Evolutionary conservation across 768 basidiomycete genomes (phyloP).

Genomic region (Tricholoma saponaceum): DNA sequence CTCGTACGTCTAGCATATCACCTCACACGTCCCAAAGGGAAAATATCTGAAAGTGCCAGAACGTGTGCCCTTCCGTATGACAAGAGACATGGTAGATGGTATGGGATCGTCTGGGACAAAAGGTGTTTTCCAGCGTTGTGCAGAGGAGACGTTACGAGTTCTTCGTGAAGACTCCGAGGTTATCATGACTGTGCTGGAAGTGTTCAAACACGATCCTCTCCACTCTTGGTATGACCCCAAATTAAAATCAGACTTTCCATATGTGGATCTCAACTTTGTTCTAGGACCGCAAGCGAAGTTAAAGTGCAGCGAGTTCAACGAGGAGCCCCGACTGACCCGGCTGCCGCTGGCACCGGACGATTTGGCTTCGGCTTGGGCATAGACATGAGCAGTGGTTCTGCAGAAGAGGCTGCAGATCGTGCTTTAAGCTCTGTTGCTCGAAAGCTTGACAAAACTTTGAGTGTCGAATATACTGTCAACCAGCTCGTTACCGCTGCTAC

Average conservation of each 20-base stretch:
- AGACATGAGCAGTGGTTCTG: slow-evolving; percentile 60
- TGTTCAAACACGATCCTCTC: slow-evolving; percentile 95
- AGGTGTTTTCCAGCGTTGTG: slow-evolving; percentile 93
- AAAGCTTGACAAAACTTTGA: slow-evolving; percentile 82
- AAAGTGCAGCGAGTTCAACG: slow-evolving; percentile 67
- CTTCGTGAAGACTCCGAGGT: slow-evolving; percentile 80
- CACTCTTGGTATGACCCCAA: slow-evolving; percentile 70
- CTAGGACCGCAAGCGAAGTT: slow-evolving; percentile 74
- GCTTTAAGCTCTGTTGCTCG: slow-evolving; percentile 75
- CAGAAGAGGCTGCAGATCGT: slow-evolving; percentile 86
- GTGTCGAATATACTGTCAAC: slow-evolving; percentile 92
- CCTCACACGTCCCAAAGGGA: slow-evolving; percentile 49
- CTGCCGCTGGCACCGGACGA: slow-evolving; percentile 18
- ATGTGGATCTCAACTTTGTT: background rate
- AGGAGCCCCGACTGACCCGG: slow-evolving; percentile 25
- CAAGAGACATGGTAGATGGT: slow-evolving; percentile 90
- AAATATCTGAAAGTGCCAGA: slow-evolving; percentile 78
- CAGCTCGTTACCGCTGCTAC: slow-evolving; percentile 88
- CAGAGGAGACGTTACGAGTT: slow-evolving; percentile 92
- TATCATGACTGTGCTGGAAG: slow-evolving; percentile 92
- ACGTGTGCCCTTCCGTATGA: slow-evolving; percentile 92
- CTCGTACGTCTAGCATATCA: background rate
- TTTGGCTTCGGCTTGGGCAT: slow-evolving; percentile 47
- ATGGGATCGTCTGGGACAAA: slow-evolving; percentile 87
- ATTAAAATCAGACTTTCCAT: background rate